Percentiles rank a stretch among this genome's conserved stretches.
These are phyloP conservation scores for Neofusicoccum umdonicola DNA, from an alignment of 2,329 filamentous ascomycete species.

Conservation along the genomic window DNA sequence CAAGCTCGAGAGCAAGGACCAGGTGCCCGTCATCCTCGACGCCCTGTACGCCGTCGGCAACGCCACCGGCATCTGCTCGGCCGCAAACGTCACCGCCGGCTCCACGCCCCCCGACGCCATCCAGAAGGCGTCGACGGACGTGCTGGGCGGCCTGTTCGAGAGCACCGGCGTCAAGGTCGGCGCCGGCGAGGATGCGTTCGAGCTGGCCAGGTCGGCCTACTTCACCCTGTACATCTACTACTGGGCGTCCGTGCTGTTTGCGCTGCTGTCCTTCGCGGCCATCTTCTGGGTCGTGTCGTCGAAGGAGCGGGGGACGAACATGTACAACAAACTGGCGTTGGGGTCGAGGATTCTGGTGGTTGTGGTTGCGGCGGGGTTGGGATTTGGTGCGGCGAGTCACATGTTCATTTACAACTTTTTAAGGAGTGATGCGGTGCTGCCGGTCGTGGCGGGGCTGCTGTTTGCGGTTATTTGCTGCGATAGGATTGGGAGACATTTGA, in stretches of 20 bases:
- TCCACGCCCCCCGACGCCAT: no score
- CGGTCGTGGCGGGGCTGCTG: neutral
- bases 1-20: neutral
- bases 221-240: constrained; percentile 34
- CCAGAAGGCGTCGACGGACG: neutral
- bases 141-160: neutral
- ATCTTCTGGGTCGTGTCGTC: constrained; percentile 27
- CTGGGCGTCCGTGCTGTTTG: constrained; percentile 37
- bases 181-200: neutral
- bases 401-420: neutral
- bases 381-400: neutral
- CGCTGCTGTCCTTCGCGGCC: constrained; percentile 35
- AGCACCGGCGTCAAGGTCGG: neutral
- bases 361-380: neutral
- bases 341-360: neutral
- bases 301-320: neutral
- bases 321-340: neutral
- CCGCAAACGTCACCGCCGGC: neutral
- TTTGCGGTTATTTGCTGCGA: neutral
- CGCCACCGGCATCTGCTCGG: constrained; percentile 18
- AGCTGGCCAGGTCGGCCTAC: neutral
- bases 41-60: constrained; percentile 20
- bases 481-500: neutral
- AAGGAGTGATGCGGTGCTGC: neutral
- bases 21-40: constrained; percentile 14